phyloP scores from a whole-genome alignment of 306 rosid genomes.

The Ormosia emarginata region DNA sequence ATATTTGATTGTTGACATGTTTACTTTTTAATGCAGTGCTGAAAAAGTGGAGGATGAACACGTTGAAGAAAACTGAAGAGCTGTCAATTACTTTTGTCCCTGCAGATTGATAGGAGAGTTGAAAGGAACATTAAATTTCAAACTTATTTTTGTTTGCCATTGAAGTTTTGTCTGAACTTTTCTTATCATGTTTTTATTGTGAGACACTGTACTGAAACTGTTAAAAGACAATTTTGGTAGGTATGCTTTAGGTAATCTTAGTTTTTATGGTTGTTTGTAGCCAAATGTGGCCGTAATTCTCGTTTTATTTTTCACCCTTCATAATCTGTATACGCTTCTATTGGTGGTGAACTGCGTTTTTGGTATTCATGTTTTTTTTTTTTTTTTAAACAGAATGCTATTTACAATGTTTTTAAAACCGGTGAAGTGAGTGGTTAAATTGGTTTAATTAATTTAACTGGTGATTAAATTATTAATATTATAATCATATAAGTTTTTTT shows the following conservation, averaged over 20 bases:
- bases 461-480: too few species aligned
- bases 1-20: not conserved
- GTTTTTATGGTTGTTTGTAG: conserved; percentile 30
- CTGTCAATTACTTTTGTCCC: conserved; percentile 15
- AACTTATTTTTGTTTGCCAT: conserved; percentile 15
- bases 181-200: conserved; percentile 20
- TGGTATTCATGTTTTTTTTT: not conserved
- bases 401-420: too few species aligned
- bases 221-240: conserved; percentile 54
- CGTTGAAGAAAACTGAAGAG: conserved; percentile 51
- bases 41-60: conserved; percentile 53
- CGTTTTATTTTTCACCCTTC: not conserved
- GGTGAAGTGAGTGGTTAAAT: too few species aligned
- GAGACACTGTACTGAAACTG: conserved; percentile 20
- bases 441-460: too few species aligned
- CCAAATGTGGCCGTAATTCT: conserved; percentile 12
- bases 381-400: not conserved
- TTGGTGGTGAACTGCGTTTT: conserved; percentile 24
- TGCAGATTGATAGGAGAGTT: conserved; percentile 24
- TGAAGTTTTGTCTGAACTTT: conserved; percentile 36
- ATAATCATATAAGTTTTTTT: too few species aligned
- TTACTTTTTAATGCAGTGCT: conserved; percentile 57
- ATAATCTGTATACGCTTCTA: conserved; percentile 27
- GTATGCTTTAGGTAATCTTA: conserved; percentile 23
- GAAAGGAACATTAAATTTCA: conserved; percentile 26